These are phyloP conservation scores for Penicillium fuscoglaucum DNA, from an alignment of 2,329 filamentous ascomycete species.

Conservation along the genomic window DNA sequence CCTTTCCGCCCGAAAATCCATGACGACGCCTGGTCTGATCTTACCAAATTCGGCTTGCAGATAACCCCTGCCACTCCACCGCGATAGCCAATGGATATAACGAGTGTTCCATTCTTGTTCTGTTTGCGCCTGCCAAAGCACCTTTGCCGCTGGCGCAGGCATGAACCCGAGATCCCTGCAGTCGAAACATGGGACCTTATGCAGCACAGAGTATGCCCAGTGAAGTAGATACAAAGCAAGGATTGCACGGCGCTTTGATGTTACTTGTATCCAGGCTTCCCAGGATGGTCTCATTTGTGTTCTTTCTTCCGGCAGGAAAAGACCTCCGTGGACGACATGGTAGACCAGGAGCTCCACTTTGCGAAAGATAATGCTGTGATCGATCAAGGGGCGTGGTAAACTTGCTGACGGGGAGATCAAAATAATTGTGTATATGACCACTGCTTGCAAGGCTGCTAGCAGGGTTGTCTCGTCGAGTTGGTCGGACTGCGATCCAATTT, in stretches of 20 bases:
- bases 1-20: constrained; percentile 38
- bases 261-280: constrained; percentile 50
- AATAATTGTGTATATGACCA: constrained; percentile 42
- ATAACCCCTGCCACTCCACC: constrained; percentile 8
- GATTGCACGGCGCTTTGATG: constrained; percentile 54
- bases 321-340: constrained; percentile 34
- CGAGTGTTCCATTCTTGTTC: constrained; percentile 36
- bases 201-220: constrained; percentile 43
- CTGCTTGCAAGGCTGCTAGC: constrained; percentile 39
- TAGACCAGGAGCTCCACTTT: constrained; percentile 34
- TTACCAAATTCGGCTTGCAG: constrained; percentile 10
- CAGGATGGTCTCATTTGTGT: constrained; percentile 34
- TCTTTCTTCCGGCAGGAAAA: constrained; percentile 40
- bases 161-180: constrained; percentile 42
- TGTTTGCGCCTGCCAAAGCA: constrained; percentile 40
- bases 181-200: constrained; percentile 36
- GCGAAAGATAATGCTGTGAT: constrained; percentile 28
- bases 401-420: constrained; percentile 39
- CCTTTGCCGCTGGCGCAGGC: constrained; percentile 42
- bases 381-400: constrained; percentile 16
- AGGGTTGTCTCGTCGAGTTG: constrained; percentile 36
- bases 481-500: constrained; percentile 19
- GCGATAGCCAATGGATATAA: constrained; percentile 26
- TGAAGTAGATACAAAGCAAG: constrained; percentile 40
- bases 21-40: constrained; percentile 24